Evolutionary conservation across 2,329 filamentous ascomycete genomes (phyloP), one percentile per base, ranked within the genome.

Genomic region (Microdochium trichocladiopsis): DNA sequence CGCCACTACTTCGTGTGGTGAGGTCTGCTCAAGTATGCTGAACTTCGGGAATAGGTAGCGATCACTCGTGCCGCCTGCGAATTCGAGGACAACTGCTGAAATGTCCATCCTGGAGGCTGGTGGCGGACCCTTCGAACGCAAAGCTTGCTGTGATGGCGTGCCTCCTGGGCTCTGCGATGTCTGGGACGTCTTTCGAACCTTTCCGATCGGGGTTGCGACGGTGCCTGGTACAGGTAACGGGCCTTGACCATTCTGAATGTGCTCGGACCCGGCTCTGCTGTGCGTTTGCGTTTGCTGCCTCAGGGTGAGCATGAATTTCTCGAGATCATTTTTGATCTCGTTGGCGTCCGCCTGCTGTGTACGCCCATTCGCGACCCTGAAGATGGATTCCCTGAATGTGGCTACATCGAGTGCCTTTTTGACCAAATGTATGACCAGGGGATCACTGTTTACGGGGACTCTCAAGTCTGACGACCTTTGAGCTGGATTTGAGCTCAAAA

Each of bases 31-130:
- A 49, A 93, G 66, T 31, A 93, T 86, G 66, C 85, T 88, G 63
- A 88, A 86, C 58, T 85, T 88, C 2, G 89, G 89, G 57, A 94
- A 92, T 48, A 90, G 71, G 63, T 88, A 92, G 24, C 88, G 80
- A 65, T 93, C 88, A 47, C 87, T 87, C 2, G 74, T 82, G 31
- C 84, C 84, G 48, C 79, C 79, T 4, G 73, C 66, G 64, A 90
- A 89, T 58, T 89, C 85, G 55, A 90, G 80, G 1, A 86, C 80
- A 14, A 88, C 73, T n/a, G 83, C 83, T 1, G 82, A 77, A 45
- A 86, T 78, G 52, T 86, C 84, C 24, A 79, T 78, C 58, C 80
- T 83, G 11, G 69, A 65, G 2, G 66, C 63, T 18, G 76, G 76
- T 2, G 77, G 73, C 1, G 80, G 80, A 0, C 80, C 82, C 58